phyloP scores from a whole-genome alignment of 2,329 filamentous ascomycete genomes.

The Endoconidiophora polonica region DNA sequence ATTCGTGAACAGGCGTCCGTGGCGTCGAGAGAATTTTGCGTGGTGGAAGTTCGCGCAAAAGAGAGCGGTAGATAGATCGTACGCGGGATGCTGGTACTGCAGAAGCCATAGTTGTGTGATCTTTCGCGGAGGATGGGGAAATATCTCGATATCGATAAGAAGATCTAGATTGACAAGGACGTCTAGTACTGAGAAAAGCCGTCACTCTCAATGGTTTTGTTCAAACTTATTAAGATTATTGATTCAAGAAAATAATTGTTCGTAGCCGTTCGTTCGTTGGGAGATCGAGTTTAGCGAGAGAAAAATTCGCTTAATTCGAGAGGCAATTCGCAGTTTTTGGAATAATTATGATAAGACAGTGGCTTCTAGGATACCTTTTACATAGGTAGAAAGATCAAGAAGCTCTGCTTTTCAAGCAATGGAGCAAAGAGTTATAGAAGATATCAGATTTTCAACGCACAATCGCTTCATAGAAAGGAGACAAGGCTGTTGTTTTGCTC shows the following conservation, averaged over 20 bases:
- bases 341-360: not conserved
- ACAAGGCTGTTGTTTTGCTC: not conserved
- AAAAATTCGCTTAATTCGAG: not conserved
- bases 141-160: too few relatives aligned
- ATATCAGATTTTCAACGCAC: too few relatives aligned
- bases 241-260: not conserved
- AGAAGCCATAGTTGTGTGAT: too few relatives aligned
- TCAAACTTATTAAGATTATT: not conserved
- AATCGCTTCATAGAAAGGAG: too few relatives aligned
- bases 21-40: slow-evolving; percentile 37
- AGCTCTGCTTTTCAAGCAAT: too few relatives aligned
- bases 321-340: not conserved
- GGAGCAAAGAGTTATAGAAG: too few relatives aligned
- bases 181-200: too few relatives aligned
- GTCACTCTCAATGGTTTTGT: not conserved
- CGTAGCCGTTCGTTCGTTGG: not conserved
- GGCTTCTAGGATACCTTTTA: too few relatives aligned
- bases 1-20: slow-evolving; percentile 52
- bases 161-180: too few relatives aligned
- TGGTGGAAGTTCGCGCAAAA: slow-evolving; percentile 77
- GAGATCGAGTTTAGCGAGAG: not conserved
- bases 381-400: too few relatives aligned
- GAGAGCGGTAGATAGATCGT: slow-evolving; percentile 69
- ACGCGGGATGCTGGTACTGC: too few relatives aligned
- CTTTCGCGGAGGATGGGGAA: too few relatives aligned